These are phyloP conservation scores for Skeletonema marinoi DNA, from an alignment of 108 stramenopile species.

Conservation along the genomic window DNA sequence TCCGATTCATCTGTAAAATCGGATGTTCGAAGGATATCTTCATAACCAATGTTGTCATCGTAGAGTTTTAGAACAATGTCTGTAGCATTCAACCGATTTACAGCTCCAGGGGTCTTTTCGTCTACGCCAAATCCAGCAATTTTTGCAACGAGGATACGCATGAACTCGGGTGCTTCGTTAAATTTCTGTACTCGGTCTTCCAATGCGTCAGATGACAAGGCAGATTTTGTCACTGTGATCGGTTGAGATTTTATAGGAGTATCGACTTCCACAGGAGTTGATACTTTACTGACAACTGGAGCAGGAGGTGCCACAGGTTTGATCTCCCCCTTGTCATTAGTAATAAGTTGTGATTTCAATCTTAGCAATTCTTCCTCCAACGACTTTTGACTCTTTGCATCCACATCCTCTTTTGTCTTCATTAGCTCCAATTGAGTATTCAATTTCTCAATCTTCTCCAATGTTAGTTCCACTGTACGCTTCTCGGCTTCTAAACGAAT, in stretches of 20 bases:
- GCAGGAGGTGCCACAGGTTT: slow-evolving; percentile 6
- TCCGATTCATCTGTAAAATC: slow-evolving; percentile 12
- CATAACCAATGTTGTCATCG: slow-evolving; percentile 32
- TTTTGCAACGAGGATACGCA: slow-evolving; percentile 48
- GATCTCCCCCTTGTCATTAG: slow-evolving; percentile 34
- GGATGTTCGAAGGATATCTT: not conserved
- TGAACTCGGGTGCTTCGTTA: slow-evolving; percentile 53
- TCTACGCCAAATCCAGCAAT: slow-evolving; percentile 43
- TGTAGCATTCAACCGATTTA: slow-evolving; percentile 31
- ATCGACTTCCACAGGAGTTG: not conserved
- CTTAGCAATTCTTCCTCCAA: slow-evolving; percentile 33
- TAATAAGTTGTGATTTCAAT: slow-evolving; percentile 56
- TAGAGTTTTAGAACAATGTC: slow-evolving; percentile 38
- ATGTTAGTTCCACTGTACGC: slow-evolving; percentile 63
- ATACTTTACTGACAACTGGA: not conserved
- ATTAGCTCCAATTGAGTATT: slow-evolving; percentile 46
- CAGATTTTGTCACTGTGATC: not conserved
- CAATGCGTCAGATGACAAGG: slow-evolving; percentile 34
- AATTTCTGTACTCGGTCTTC: slow-evolving; percentile 34
- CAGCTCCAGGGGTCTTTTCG: slow-evolving; percentile 39
- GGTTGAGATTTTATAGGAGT: not conserved
- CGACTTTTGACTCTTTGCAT: slow-evolving; percentile 21
- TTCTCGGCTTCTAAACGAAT: slow-evolving; percentile 77
- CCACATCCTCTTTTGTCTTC: slow-evolving; percentile 18
- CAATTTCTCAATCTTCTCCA: slow-evolving; percentile 70